These are phyloP conservation scores for Ceratocystis cacaofunesta DNA, from an alignment of 2,329 filamentous ascomycete species.

Conservation along the genomic window DNA sequence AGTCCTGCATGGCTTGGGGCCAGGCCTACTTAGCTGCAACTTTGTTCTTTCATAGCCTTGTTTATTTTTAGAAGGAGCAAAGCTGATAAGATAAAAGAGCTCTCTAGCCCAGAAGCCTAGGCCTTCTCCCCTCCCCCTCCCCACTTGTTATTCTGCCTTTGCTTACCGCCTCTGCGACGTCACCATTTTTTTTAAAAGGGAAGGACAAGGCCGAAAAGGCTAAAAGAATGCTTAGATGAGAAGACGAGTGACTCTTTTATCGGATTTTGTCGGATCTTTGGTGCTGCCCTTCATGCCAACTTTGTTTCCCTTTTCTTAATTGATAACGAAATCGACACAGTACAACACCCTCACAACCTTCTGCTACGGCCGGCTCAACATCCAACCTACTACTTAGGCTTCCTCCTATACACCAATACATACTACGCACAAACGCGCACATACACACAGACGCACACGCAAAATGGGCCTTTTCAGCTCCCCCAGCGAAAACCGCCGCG, in stretches of 20 bases:
- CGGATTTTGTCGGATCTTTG: not conserved
- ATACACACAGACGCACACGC: slow-evolving; percentile 3
- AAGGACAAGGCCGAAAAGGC: not conserved
- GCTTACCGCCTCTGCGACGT: not conserved
- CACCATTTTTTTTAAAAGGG: not conserved
- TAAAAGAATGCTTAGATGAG: not conserved
- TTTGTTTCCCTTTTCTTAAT: not conserved
- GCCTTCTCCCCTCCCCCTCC: not conserved
- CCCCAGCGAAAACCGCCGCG: slow-evolving; percentile 31
- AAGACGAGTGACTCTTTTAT: too few species aligned
- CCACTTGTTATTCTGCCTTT: slow-evolving; percentile 4
- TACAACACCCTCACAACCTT: too few species aligned
- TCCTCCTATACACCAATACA: not conserved
- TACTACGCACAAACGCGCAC: slow-evolving; percentile 10
- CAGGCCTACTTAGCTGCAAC: too few species aligned
- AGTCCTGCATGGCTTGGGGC: too few species aligned
- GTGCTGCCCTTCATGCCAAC: not conserved
- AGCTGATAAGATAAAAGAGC: not conserved
- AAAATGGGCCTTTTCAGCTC: slow-evolving; percentile 37
- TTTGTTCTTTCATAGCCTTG: not conserved
- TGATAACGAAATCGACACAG: too few species aligned
- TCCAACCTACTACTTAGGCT: not conserved
- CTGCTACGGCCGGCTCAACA: not conserved
- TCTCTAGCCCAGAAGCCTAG: too few species aligned
- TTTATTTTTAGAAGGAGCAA: not conserved